Base-by-base conservation (phyloP, 2,329 filamentous ascomycete genomes). In the Trichoderma asperellum region DNA sequence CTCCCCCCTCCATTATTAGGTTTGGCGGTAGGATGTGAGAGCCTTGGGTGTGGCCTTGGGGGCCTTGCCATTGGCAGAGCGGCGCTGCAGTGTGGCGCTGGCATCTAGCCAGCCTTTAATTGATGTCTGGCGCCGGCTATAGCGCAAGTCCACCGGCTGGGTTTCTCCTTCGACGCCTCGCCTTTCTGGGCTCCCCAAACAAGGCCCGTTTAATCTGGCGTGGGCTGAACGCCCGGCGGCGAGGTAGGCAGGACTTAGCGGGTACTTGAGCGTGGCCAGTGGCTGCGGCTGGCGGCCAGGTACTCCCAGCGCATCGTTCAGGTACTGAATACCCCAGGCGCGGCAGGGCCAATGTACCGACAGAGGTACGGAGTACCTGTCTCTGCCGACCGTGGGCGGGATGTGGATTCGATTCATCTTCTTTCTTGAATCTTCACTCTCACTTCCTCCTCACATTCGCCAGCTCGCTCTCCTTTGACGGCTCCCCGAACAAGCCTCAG, bases 401-500 rank as follows among this genome's bases (percentile, higher is more conserved):
- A 68, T 70, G 71, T 71, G 72, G 61, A 66, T 66, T 66, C 63
- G 73, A 58, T 66, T 66, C 63, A 72, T 73, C 72, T 74, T 32
- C 71, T 68, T 72, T 73, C 72, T 73, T 71, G 71, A 73, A 73
- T 75, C 74, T 75, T 75, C 62, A 59, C 53, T 70, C 58, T 70
- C 71, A 69, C 68, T 71, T 49, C 63, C 18, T 66, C 63, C 66
- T 70, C 64, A 64, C 52, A 68, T 68, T 57, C 59, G 43, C 40
- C 66, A 60, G 49, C 29, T 55, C 43, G 21, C 35, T 35, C n/a
- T 59, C 27, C 37, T 49, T 58, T 68, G 69, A 67, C 66, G 32
- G 64, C 66, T 53, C 47, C 58, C 53, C 70, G 53, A 49, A 64
- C 69, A 34, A 64, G 56, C 56, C 60, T 56, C 27, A 35, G 35